Base-by-base conservation (phyloP, 2,329 filamentous ascomycete species). In the Monilinia fructicola region DNA sequence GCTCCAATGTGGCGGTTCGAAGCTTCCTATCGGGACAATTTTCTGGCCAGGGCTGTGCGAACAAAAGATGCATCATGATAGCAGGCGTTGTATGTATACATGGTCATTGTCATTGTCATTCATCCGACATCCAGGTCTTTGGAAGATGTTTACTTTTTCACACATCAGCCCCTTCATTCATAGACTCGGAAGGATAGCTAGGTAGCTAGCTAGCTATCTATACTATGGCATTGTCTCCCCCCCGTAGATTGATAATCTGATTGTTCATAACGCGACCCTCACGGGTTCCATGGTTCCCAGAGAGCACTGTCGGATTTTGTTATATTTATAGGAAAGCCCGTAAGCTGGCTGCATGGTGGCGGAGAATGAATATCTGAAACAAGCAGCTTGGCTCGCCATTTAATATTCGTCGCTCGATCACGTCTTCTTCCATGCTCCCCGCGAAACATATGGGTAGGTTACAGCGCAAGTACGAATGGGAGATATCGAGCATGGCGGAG, bases 311-410 rank as follows among this genome's bases (percentile, higher is more conserved):
- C 50, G 42, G 23, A 46, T 35, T 10, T 4, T 14, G 12, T 44
- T 18, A 16, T 5, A 21, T 16, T 40, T 40, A 16, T 60, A 10
- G 21, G 16, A 50, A 60, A 38, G 14, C 42, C n/a, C 28, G n/a
- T 14, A 50, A 65, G 53, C 28, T 46, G n/a, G 42, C 42, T 50
- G 56, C 44, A 60, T 60, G 54, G 3, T 12, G 16, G 48, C 46
- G 48, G 23, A 54, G 50, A 40, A 54, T 21, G n/a, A 38, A 35
- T 55, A 65, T 65, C 48, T 61, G 56, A 61, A 66, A 66, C 64
- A 46, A 28, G 59, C 59, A 54, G 4, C 38, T 40, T 40, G 38
- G 38, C 38, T 12, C 11, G 11, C 23, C 9, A 55, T 16, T 46
- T 16, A 48, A 23, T 23, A 50, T n/a, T 54, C 26, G 40, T 50